A percentile compares a stretch with the other conserved stretches of the same genome.
Conservation (phyloP, 2,329 filamentous ascomycete species). For the Fusarium subglutinans region DNA sequence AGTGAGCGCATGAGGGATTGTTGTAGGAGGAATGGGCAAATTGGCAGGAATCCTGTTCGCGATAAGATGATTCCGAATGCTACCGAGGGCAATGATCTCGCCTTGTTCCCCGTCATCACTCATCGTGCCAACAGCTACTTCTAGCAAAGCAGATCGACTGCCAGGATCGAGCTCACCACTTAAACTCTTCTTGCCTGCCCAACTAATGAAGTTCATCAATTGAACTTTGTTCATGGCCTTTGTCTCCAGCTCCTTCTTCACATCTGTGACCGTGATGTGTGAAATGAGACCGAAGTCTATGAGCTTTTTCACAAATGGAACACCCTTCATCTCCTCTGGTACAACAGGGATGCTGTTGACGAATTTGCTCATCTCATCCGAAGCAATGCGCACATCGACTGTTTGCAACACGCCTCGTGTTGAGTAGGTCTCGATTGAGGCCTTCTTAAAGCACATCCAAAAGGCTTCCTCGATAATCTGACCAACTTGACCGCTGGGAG, state of each 20-base stretch:
- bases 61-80: constrained; percentile 79
- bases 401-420: constrained; percentile 88
- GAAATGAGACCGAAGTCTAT: constrained; percentile 87
- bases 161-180: constrained; percentile 76
- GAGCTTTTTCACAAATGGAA: constrained; percentile 81
- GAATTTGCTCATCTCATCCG: constrained; percentile 74
- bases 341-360: constrained; percentile 89
- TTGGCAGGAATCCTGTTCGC: constrained; percentile 82
- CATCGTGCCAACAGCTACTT: constrained; percentile 80
- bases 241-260: constrained; percentile 82
- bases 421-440: constrained; percentile 87
- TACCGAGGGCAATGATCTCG: constrained; percentile 79
- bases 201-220: constrained; percentile 83
- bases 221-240: constrained; percentile 84
- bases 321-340: constrained; percentile 76
- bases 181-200: constrained; percentile 78
- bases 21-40: constrained; percentile 81
- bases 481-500: constrained; percentile 84
- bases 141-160: constrained; percentile 75
- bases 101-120: constrained; percentile 69
- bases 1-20: constrained; percentile 86
- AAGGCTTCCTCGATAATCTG: constrained; percentile 94
- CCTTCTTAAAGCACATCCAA: constrained; percentile 87
- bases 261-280: constrained; percentile 86
- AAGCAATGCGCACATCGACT: constrained; percentile 79